Base-by-base conservation (phyloP, 352 stramenopile species). In the Peronospora tabacina region DNA sequence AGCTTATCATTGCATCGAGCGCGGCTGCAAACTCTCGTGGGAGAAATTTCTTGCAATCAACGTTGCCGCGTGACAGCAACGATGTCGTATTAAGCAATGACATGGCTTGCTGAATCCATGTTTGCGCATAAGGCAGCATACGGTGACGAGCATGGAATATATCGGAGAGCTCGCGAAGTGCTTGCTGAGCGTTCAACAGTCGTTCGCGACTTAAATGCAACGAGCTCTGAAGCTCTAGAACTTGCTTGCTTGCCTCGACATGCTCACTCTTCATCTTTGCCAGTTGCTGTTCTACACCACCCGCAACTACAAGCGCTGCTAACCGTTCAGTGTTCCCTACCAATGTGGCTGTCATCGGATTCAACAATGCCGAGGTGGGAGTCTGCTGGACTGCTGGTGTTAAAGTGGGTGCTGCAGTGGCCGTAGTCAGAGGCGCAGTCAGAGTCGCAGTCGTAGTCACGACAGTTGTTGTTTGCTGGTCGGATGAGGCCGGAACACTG, bases 221-320 rank as follows among this genome's bases (percentile, higher is more conserved):
- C 13, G 78, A 83, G 17, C 72, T 75, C 38, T 89, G 67, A 20
- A 87, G 58, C 37, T 87, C 79, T 4, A 74, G 43, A 5, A 84
- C 68, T 62, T 89, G 75, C 2, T 77, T 67, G 53, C 85, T 89
- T 10, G 80, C 56, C 49, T 92, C 79, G 0, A 70, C 49, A 43
- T 88, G 69, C 36, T 88, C 82, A 17, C 33, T 66, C 42, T 85
- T 85, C 67, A 92, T 79, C 43, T 85, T 88, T 0, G 66, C 43
- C 1, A 90, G 55, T 43, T 89, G 79, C 15, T 85, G 71, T 36
- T 89, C 75, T 2, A 92, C 66, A n/a, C 74, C 77, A 26, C 73
- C 70, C 19, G 75, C 75, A 7, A 81, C 68, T 0, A 86, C 56
- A 4, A 89, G 47, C 0, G 73, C 74, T 20, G 78, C 72, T 28